phyloP scores from a whole-genome alignment of 1,284 basidiomycete species.

The Quambalaria eucalypti region DNA sequence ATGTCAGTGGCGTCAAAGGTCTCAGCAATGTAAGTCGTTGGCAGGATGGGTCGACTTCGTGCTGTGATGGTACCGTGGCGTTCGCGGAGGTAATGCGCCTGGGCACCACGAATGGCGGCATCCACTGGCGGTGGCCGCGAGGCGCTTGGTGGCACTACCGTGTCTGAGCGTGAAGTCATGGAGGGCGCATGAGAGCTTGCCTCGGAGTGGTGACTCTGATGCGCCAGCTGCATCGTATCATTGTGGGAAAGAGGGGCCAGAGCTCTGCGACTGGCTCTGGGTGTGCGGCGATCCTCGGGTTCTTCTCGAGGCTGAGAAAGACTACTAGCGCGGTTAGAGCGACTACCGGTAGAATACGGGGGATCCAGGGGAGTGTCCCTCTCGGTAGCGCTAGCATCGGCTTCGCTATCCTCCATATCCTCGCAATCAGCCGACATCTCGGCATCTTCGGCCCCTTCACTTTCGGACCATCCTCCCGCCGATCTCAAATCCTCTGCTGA shows the following conservation, averaged over 20 bases:
- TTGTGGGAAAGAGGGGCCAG: conserved; percentile 16
- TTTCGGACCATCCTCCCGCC: conserved; percentile 32
- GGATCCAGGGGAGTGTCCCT: no score
- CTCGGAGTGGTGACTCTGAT: no score
- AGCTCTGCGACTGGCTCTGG: conserved; percentile 21
- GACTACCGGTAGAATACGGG: conserved; percentile 3
- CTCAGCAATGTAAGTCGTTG: conserved; percentile 1
- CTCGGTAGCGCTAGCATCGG: no score
- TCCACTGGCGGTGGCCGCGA: no score
- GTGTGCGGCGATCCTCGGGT: conserved; percentile 25
- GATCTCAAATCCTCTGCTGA: conserved; percentile 27
- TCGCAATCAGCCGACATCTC: conserved; percentile 39
- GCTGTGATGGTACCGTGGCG: not conserved
- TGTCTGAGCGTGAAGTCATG: no score
- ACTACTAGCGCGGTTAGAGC: no score
- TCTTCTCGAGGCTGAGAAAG: conserved; percentile 16
- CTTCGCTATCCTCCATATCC: conserved; percentile 18
- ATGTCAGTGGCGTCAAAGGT: conserved; percentile 16
- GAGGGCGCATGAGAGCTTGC: no score
- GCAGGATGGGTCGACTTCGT: not conserved
- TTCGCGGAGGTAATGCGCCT: conserved; percentile 14
- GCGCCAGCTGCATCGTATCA: no score
- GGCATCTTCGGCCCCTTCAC: conserved; percentile 37
- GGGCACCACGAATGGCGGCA: no score
- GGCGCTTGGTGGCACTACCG: no score